phyloP scores from a whole-genome alignment of 2,329 filamentous ascomycete species.

The Fusarium vanettenii region DNA sequence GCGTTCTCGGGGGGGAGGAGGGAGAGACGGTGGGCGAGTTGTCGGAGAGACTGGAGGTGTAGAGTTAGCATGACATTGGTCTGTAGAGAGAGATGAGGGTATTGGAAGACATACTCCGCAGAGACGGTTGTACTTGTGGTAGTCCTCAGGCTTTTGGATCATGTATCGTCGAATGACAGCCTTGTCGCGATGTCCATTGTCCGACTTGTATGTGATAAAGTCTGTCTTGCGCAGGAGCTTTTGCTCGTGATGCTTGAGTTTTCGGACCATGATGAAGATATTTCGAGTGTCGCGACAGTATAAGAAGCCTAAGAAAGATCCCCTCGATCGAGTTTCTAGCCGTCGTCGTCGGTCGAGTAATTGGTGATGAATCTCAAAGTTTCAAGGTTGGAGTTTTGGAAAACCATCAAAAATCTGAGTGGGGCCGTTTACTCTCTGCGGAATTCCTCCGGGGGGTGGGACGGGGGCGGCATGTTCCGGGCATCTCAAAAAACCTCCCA shows the following conservation, averaged over 20 bases:
- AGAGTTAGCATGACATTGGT: conserved; percentile 35
- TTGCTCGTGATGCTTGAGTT: conserved; percentile 97
- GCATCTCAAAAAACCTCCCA: conserved; percentile 42
- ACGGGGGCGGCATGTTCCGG: conserved; percentile 29
- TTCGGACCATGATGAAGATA: conserved; percentile 81
- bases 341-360: conserved; percentile 4
- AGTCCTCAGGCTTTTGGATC: conserved; percentile 90
- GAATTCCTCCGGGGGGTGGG: conserved; percentile 37
- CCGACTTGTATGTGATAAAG: conserved; percentile 93
- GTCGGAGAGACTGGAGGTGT: conserved; percentile 75
- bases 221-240: conserved; percentile 94
- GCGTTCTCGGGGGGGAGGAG: conserved; percentile 83
- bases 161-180: conserved; percentile 85
- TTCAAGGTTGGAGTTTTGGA: conserved; percentile 30
- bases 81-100: conserved; percentile 1
- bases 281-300: not conserved
- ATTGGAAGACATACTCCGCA: conserved; percentile 68
- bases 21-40: conserved; percentile 89
- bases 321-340: not conserved
- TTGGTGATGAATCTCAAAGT: not conserved
- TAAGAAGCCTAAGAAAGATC: not conserved
- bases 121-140: conserved; percentile 74
- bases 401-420: conserved; percentile 40
- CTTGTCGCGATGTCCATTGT: conserved; percentile 87
- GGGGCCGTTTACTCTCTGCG: conserved; percentile 32